Base-by-base conservation (phyloP, 1,139 yeast species). In the Kazachstania sp. region DNA sequence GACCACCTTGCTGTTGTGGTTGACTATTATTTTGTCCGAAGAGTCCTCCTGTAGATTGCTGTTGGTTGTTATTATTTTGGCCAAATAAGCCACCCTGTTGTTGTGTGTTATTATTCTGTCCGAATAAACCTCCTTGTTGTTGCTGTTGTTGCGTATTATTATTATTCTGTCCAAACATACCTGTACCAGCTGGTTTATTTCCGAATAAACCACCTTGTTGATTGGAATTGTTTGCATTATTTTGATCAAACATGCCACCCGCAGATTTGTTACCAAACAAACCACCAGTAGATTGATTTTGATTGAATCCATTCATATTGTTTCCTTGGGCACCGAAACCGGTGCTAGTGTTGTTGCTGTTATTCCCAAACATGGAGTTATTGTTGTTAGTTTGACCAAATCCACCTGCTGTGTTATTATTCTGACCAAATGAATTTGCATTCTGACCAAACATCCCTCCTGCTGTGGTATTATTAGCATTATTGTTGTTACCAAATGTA, bases 41-140 rank as follows among this genome's bases (percentile, higher is more conserved):
- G 36, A 66, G 51, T 9, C 69, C 68, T 36, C 51, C 52, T 23
- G 52, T 19, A 16, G 32, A 19, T 30, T 39, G 41, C 30, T 40
- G 37, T 31, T 31, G 43, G 26, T 39, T 30, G 4, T 39, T n/a
- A 26, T 37, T 39, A 18, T 39, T 28, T 31, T 39, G 42, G 13
- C 35, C 35, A 39, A 28, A 29, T 6, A 29, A 26, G 11, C 42
- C 42, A 18, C 32, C 18, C 12, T 18, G 38, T 40, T 46, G 53
- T 36, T 44, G 44, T 37, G 46, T 37, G 18, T 13, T 31, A n/a
- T 13, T 31, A 20, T 30, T 60, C 45, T 51, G 50, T 16, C 72
- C 71, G 52, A 68, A 69, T 36, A 66, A 52, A 3, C 69, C 65
- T 8, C 61, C 63, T 19, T 48, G 15, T n/a, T 37, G 16, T 20